Evolutionary conservation across 2,329 filamentous ascomycete genomes (phyloP).

Genomic region (Trichoderma koningiopsis): DNA sequence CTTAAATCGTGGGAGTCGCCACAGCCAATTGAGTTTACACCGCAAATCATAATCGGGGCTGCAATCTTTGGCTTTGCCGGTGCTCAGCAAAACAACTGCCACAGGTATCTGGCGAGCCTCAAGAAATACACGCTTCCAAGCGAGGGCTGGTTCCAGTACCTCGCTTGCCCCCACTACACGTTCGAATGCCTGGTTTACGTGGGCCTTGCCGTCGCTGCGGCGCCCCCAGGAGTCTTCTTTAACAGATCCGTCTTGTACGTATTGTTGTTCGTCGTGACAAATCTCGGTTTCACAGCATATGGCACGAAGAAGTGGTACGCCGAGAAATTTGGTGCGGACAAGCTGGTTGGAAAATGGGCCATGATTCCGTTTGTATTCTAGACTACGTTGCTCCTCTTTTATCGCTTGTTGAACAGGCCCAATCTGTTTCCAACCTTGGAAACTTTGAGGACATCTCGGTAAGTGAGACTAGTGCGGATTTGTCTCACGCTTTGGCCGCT

Average conservation of each 20-base stretch:
- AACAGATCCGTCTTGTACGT: slow-evolving; percentile 76
- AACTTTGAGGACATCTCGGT: slow-evolving; percentile 83
- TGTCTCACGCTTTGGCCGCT: slow-evolving; percentile 59
- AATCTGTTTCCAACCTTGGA: slow-evolving; percentile 72
- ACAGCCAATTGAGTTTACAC: slow-evolving; percentile 29
- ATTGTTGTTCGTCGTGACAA: slow-evolving; percentile 72
- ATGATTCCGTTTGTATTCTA: slow-evolving; percentile 75
- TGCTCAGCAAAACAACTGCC: slow-evolving; percentile 72
- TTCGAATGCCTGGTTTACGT: slow-evolving; percentile 85
- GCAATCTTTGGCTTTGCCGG: slow-evolving; percentile 71
- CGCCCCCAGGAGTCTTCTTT: slow-evolving; percentile 64
- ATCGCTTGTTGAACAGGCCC: slow-evolving; percentile 51
- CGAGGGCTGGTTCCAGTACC: slow-evolving; percentile 67
- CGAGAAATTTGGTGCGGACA: slow-evolving; percentile 69
- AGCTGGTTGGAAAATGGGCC: slow-evolving; percentile 65
- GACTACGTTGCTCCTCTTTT: slow-evolving; percentile 28
- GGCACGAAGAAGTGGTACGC: slow-evolving; percentile 80
- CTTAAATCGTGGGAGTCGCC: slow-evolving; percentile 38
- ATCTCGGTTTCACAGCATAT: slow-evolving; percentile 78
- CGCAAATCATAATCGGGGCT: slow-evolving; percentile 48
- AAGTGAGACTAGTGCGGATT: slow-evolving; percentile 73
- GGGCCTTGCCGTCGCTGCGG: slow-evolving; percentile 71
- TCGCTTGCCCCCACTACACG: slow-evolving; percentile 89
- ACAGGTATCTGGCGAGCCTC: slow-evolving; percentile 68
- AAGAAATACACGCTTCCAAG: slow-evolving; percentile 82